A percentile compares a stretch with the other conserved stretches of the same genome.
phyloP scores from a whole-genome alignment of 805 yeast genomes.

The Schizosaccharomyces lindneri region DNA sequence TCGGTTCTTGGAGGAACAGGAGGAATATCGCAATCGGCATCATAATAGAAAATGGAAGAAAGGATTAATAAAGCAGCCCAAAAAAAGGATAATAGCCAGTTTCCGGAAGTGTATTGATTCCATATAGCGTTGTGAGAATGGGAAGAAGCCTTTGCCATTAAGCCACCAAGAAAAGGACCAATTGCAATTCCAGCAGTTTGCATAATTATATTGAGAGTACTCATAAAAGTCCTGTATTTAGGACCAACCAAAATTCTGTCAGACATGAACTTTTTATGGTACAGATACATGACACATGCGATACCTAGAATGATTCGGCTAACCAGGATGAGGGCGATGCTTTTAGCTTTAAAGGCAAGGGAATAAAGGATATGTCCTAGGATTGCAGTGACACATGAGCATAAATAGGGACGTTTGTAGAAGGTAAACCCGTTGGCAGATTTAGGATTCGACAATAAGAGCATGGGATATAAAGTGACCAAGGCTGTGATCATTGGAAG shows the following conservation, averaged over 20 bases:
- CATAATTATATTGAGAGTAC: neutral
- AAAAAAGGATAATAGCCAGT: neutral
- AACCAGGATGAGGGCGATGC: neutral
- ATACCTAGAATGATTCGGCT: neutral
- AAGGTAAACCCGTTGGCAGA: neutral
- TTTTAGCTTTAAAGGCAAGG: neutral
- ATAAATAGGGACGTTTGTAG: neutral
- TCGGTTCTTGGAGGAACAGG: neutral
- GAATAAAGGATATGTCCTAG: neutral
- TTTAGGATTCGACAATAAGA: neutral
- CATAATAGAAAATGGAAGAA: neutral
- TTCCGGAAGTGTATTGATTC: neutral
- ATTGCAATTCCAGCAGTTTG: neutral
- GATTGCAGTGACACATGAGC: neutral
- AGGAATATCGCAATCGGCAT: neutral
- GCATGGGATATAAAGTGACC: neutral
- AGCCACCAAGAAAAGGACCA: conserved; percentile 1
- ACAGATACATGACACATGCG: neutral
- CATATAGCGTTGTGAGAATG: neutral
- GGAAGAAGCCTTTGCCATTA: neutral
- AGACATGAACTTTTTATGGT: neutral
- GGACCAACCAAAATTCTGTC: neutral
- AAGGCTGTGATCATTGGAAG: neutral
- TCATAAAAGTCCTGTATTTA: neutral
- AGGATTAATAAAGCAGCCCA: neutral